A percentile compares a stretch with the other conserved stretches of the same genome.
Conservation (phyloP, 345 rosid genomes). For the thale cress (Arabidopsis thaliana) region TAIR10.1 NC_003076.8:14134501-14135000, state of each 20-base stretch:
- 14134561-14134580: conserved; percentile 5
- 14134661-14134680: conserved; percentile 16
- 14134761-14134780: conserved; percentile 9
- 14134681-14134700: background rate
- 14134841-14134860: conserved; percentile 92
- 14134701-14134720: conserved; percentile 2
- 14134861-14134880: conserved; percentile 58
- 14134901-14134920: conserved; percentile 73
- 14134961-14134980: conserved; percentile 56
- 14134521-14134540: conserved; percentile 10
- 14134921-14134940: conserved; percentile 56
- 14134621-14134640: conserved; percentile 17
- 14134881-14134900: conserved; percentile 68
- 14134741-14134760: background rate
- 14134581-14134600: background rate
- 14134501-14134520: conserved; percentile 20
- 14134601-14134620: conserved; percentile 5
- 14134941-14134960: conserved; percentile 55
- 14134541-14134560: conserved; percentile 19
- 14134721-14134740: conserved; percentile 23
- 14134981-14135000: conserved; percentile 62
- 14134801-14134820: conserved; percentile 21
- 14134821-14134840: conserved; percentile 61
- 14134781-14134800: conserved; percentile 11
- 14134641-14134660: conserved; percentile 11